Evolutionary conservation across 2,329 filamentous ascomycete species (phyloP).

Genomic region (Drechslera avenae): DNA sequence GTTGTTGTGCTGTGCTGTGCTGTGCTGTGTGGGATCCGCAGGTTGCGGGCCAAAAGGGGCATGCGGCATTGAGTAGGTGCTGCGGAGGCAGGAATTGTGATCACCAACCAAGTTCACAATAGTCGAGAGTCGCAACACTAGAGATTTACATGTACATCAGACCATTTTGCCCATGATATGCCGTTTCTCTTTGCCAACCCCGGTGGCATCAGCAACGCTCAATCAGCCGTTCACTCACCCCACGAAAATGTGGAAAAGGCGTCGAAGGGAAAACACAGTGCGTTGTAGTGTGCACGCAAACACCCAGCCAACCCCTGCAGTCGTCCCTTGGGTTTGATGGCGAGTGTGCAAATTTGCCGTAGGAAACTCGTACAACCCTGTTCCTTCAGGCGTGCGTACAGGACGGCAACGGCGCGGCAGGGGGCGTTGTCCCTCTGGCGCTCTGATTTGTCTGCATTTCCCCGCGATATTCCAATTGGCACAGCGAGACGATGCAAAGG

Average conservation of each 20-base stretch:
- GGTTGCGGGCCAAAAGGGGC: too few species aligned
- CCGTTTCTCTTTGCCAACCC: too few species aligned
- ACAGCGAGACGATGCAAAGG: constrained; percentile 6
- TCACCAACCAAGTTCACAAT: too few species aligned
- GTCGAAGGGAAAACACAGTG: not conserved
- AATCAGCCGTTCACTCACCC: not conserved
- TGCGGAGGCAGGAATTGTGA: too few species aligned
- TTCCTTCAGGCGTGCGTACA: constrained; percentile 2
- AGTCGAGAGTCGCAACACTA: too few species aligned
- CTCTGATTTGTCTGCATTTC: constrained; percentile 5
- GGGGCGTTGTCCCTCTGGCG: constrained; percentile 1
- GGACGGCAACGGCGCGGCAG: constrained; percentile 7
- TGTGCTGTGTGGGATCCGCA: too few species aligned
- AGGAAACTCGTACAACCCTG: constrained; percentile 1
- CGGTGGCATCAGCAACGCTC: too few species aligned
- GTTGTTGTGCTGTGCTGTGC: too few species aligned
- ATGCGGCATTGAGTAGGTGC: too few species aligned
- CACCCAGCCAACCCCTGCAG: too few species aligned
- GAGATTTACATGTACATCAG: too few species aligned
- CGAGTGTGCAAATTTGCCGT: constrained; percentile 5
- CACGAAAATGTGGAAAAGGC: not conserved
- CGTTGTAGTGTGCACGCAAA: not conserved
- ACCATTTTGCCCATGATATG: too few species aligned
- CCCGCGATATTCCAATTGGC: constrained; percentile 4
- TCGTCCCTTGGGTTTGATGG: not conserved